Evolutionary conservation across 1,139 yeast genomes (phyloP).

Genomic region (Lodderomyces elongisporus): DNA sequence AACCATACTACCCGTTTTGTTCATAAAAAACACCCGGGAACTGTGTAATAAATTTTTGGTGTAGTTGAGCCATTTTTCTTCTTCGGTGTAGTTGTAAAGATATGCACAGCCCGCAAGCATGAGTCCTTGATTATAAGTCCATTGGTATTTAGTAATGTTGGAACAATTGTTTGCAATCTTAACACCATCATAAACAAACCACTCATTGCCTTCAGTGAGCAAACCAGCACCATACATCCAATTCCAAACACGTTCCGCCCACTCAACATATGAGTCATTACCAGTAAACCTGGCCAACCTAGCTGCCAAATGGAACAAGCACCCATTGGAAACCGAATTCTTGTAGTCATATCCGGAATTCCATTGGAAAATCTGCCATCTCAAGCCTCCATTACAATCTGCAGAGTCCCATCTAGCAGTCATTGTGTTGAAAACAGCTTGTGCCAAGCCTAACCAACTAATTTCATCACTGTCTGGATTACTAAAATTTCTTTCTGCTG

Average conservation of each 20-base stretch:
- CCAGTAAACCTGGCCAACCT: constrained; percentile 81
- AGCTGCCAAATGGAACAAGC: constrained; percentile 83
- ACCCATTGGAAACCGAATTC: constrained; percentile 86
- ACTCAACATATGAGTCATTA: constrained; percentile 64
- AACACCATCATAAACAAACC: constrained; percentile 78
- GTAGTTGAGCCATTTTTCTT: constrained; percentile 63
- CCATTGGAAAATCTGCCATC: constrained; percentile 98
- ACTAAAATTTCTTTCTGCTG: constrained; percentile 75
- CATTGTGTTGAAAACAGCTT: constrained; percentile 88
- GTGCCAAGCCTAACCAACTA: constrained; percentile 68
- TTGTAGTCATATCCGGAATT: constrained; percentile 91
- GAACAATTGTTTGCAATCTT: constrained; percentile 59
- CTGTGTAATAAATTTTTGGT: constrained; percentile 49
- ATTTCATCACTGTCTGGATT: constrained; percentile 44
- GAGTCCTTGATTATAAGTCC: constrained; percentile 89
- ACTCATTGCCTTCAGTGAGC: constrained; percentile 41
- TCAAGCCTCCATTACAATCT: constrained; percentile 78
- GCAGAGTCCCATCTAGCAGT: constrained; percentile 76
- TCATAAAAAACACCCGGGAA: constrained; percentile 53
- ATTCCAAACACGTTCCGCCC: constrained; percentile 76
- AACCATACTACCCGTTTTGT: constrained; percentile 36
- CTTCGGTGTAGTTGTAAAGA: constrained; percentile 68
- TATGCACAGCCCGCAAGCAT: constrained; percentile 79
- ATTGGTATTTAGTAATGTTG: constrained; percentile 52
- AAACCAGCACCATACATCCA: constrained; percentile 71